A percentile compares a stretch with the other conserved stretches of the same genome.
phyloP scores from a whole-genome alignment of 1,284 basidiomycete species.

The Malassezia vespertilionis region DNA sequence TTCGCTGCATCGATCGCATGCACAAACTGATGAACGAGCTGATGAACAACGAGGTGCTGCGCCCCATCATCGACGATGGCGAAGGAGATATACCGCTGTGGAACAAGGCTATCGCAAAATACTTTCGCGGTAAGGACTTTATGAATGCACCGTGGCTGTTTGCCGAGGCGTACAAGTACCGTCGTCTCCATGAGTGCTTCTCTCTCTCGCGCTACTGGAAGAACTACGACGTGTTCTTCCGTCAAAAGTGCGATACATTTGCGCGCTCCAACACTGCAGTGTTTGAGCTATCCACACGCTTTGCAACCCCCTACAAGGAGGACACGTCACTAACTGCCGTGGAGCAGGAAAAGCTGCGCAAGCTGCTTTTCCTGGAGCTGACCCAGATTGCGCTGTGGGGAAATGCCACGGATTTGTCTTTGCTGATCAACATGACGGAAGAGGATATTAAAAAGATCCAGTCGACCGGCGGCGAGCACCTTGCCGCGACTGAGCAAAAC shows the following conservation, averaged over 20 bases:
- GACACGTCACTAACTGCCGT: constrained; percentile 52
- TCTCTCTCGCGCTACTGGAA: constrained; percentile 83
- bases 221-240: constrained; percentile 55
- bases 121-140: constrained; percentile 88
- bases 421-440: constrained; percentile 96
- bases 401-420: constrained; percentile 68
- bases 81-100: constrained; percentile 89
- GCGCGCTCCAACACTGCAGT: constrained; percentile 83
- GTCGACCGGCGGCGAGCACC: constrained; percentile 85
- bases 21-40: constrained; percentile 49
- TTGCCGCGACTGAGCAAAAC: constrained; percentile 92
- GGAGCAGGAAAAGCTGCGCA: constrained; percentile 63
- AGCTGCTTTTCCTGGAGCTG: constrained; percentile 82
- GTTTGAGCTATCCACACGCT: constrained; percentile 85
- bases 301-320: constrained; percentile 66
- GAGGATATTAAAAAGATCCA: constrained; percentile 97
- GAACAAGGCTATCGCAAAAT: constrained; percentile 65
- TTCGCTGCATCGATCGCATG: constrained; percentile 63
- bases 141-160: constrained; percentile 59
- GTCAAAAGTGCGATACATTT: constrained; percentile 73
- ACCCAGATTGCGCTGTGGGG: constrained; percentile 55
- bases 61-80: constrained; percentile 79
- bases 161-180: constrained; percentile 95
- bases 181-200: constrained; percentile 86
- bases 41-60: constrained; percentile 45